A percentile compares a stretch with the other conserved stretches of the same genome.
These are phyloP conservation scores for Suillus plorans DNA, from an alignment of 768 basidiomycete genomes.

Conservation along the genomic window DNA sequence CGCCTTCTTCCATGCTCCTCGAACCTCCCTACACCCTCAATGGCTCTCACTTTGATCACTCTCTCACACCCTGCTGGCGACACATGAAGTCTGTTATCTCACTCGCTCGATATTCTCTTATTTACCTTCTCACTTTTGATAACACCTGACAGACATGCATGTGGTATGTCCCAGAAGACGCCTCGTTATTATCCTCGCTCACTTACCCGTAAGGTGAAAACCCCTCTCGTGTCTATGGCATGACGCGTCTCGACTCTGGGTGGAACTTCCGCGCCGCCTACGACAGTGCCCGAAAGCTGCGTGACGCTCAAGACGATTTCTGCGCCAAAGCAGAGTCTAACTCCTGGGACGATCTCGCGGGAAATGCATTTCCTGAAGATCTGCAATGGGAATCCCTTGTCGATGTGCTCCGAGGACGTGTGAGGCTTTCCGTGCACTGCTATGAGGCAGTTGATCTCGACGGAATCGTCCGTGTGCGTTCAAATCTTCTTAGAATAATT, in stretches of 20 bases:
- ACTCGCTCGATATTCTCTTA: not conserved
- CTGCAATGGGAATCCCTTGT: slow-evolving; percentile 79
- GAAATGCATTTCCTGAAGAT: slow-evolving; percentile 49
- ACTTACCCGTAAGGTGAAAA: slow-evolving; percentile 27
- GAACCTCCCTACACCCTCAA: slow-evolving; percentile 49
- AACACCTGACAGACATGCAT: no score
- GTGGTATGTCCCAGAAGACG: not conserved
- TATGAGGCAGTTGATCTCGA: slow-evolving; percentile 72
- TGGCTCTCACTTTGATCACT: slow-evolving; percentile 17
- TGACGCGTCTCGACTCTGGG: slow-evolving; percentile 71
- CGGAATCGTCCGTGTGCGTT: slow-evolving; percentile 57
- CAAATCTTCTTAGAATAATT: no score
- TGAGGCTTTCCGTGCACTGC: slow-evolving; percentile 47
- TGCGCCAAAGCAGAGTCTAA: slow-evolving; percentile 58
- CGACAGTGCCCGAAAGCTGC: slow-evolving; percentile 67
- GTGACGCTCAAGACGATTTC: slow-evolving; percentile 67
- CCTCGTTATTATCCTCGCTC: not conserved
- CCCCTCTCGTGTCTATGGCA: slow-evolving; percentile 39
- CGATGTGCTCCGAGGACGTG: slow-evolving; percentile 74
- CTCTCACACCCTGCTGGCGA: slow-evolving; percentile 24
- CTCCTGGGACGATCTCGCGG: slow-evolving; percentile 36
- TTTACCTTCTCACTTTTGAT: not conserved
- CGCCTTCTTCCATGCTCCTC: slow-evolving; percentile 45
- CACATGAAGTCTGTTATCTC: slow-evolving; percentile 26
- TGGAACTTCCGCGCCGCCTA: slow-evolving; percentile 82